phyloP scores from a whole-genome alignment of 176 grass and related monocot genomes.

The Aegilops umbellulata region DNA sequence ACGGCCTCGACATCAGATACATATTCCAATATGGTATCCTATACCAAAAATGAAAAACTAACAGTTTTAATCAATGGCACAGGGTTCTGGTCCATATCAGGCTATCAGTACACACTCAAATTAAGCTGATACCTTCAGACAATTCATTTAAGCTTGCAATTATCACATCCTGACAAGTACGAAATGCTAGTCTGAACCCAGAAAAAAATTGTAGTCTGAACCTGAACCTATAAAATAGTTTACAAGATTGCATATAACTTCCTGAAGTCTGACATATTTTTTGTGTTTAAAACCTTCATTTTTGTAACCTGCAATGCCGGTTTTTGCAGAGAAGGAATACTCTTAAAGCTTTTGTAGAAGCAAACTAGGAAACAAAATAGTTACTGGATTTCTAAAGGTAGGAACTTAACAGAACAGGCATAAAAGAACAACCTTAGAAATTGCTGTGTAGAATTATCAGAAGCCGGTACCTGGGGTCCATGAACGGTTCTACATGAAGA shows the following conservation, averaged over 20 bases:
- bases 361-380: not conserved
- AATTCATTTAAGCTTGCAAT: not conserved
- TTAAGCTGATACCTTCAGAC: not conserved
- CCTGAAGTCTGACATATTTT: not conserved
- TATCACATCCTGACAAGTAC: not conserved
- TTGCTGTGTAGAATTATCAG: not conserved
- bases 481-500: slow-evolving; percentile 56
- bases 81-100: not conserved
- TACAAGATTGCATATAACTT: not conserved
- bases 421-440: not conserved
- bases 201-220: not conserved
- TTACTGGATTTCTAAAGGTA: not conserved
- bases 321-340: not conserved
- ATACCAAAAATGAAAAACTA: no score
- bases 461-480: slow-evolving; percentile 63
- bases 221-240: not conserved
- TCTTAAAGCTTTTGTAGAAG: not conserved
- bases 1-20: not conserved
- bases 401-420: not conserved
- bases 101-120: not conserved
- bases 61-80: not conserved
- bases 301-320: not conserved
- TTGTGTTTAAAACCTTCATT: not conserved
- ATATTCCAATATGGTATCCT: not conserved
- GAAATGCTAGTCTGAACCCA: not conserved